Evolutionary conservation across 148 eudicot species (phyloP), one percentile per base, ranked within the genome.

Genomic region (Heliamphora exappendiculata): DNA sequence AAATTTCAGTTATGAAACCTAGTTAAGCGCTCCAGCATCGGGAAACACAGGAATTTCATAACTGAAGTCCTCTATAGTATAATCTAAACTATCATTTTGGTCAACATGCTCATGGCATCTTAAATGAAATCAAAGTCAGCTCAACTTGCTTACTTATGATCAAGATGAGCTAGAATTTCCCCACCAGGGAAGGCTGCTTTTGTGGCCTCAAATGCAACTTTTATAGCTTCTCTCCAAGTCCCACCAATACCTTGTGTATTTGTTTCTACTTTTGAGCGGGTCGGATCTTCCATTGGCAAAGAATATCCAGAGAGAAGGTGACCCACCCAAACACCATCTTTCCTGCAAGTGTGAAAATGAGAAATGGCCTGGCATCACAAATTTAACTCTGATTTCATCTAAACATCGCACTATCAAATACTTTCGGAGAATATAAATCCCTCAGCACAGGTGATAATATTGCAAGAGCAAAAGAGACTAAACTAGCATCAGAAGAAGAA

Each of bases 291-390:
- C 97, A 94, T 94, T 72, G 93, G 96, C 86, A 94, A 81, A 17
- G 96, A 82, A 85, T 94, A 94, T 53, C 98, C 96, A 62, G 97
- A 94, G 19, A 92, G 88, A 72, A 92, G 87, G 74, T 94, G 98
- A 33, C 97, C 98, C 49, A 94, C 97, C 98, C 94, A 89, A 66
- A 86, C 80, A 76, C 83, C 84, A 36, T 85, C 85, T 80, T 94
- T 94, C 89, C 98, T 92, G 84, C 75, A 65, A 49, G 63, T 5
- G 53, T 47, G 19, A 55, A 70, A 31, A 29, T 28, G n/a, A 70
- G 24, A 17, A 24, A 36, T 45, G 36, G 26, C 24, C 31, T 7
- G 41, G 7, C 31, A 70, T 70, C 74, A 28, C 13, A 49, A 17
- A 19, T 4, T 13, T 7, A 16, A 50, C 58, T 19, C 58, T 47